These are phyloP conservation scores for Paspalum vaginatum DNA, from an alignment of 176 grass and related monocot species.

Conservation along the genomic window DNA sequence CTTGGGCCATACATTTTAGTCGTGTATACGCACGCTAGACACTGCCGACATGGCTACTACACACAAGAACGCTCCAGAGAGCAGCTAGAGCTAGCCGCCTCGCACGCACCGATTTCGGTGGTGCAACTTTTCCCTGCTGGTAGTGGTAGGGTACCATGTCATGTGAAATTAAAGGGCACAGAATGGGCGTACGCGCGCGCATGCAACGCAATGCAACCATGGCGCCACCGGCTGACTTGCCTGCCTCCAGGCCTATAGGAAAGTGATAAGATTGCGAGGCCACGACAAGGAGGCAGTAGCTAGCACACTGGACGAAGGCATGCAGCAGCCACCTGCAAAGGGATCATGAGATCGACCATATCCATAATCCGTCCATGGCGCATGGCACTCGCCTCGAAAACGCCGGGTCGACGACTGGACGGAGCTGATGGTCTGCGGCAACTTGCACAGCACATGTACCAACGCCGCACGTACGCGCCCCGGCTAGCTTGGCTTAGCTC, in stretches of 20 bases:
- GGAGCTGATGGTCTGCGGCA: slow-evolving; percentile 4
- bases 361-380: slow-evolving; percentile 19
- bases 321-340: neutral
- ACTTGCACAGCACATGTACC: slow-evolving; percentile 43
- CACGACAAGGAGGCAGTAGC: neutral
- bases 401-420: slow-evolving; percentile 28
- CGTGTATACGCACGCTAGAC: neutral
- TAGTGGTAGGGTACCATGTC: neutral
- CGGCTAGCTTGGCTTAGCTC: neutral
- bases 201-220: neutral
- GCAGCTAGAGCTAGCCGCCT: neutral
- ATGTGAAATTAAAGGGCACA: slow-evolving; percentile 4
- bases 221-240: neutral
- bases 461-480: slow-evolving; percentile 27
- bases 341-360: neutral
- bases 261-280: slow-evolving; percentile 24
- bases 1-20: neutral
- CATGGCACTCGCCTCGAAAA: slow-evolving; percentile 56
- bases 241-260: slow-evolving; percentile 28
- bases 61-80: slow-evolving; percentile 7
- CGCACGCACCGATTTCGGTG: slow-evolving; percentile 15
- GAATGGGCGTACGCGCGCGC: neutral
- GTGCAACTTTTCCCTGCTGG: neutral
- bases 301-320: neutral
- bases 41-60: slow-evolving; percentile 31